phyloP scores from a whole-genome alignment of 164 flowering plant species.

The Liquidambar formosana region DNA sequence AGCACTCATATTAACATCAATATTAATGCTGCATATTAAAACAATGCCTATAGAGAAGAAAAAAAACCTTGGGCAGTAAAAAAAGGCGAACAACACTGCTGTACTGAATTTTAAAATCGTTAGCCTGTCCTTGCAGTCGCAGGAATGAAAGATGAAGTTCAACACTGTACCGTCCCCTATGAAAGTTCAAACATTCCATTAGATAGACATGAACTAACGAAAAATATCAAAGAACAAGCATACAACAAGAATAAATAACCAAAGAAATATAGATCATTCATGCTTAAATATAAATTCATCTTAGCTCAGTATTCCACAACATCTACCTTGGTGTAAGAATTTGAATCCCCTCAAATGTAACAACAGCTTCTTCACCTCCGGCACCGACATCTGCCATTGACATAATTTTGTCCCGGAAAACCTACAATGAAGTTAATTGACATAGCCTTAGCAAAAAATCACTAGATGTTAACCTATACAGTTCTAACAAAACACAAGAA shows the following conservation, averaged over 20 bases:
- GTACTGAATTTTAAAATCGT: conserved; percentile 97
- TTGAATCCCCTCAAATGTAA: conserved; percentile 84
- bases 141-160: conserved; percentile 94
- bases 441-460: conserved; percentile 7
- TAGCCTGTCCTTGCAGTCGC: conserved; percentile 92
- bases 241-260: not conserved
- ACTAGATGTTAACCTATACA: not conserved
- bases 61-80: conserved; percentile 83
- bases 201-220: not conserved
- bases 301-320: not conserved
- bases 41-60: not conserved
- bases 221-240: not conserved
- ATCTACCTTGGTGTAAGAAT: conserved; percentile 95
- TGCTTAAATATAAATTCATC: not conserved
- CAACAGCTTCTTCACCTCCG: conserved; percentile 91
- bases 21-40: not conserved
- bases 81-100: conserved; percentile 97
- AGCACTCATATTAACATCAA: not conserved
- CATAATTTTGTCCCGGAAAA: conserved; percentile 84
- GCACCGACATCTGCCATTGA: conserved; percentile 89
- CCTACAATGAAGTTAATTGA: conserved; percentile 35
- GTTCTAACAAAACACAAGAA: not conserved
- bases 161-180: conserved; percentile 91
- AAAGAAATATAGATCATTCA: not conserved
- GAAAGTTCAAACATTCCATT: conserved; percentile 14